Base-by-base conservation (phyloP, 179 eudicot genomes). In the Nepenthes alata region DNA sequence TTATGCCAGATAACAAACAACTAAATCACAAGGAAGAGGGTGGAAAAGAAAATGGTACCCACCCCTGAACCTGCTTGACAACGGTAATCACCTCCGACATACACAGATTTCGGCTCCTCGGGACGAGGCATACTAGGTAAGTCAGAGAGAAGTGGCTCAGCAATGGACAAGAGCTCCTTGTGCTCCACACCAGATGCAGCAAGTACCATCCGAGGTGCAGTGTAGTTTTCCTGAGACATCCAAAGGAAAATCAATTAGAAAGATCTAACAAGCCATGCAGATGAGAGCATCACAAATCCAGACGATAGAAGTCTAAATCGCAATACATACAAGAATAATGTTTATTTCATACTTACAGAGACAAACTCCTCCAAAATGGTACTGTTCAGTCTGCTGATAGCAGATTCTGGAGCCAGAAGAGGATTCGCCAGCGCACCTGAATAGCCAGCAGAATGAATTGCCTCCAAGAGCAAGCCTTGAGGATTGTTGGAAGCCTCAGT, bases 171-270 rank as follows among this genome's bases (percentile, higher is more conserved):
- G 11, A 93, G 71, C 61, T 89, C 86, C 64, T 83, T 89, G 64
- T 89, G 98, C 61, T 89, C 94, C 72, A 89, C 95, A 58, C 98
- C 98, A 7, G 85, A 81, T 59, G 95, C 95, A 71, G 94, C 90
- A 77, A 93, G 93, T 14, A 89, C 98, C 82, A 93, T 82, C 58
- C 97, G 80, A 35, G 95, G 77, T 67, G 90, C 98, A 61, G 95
- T 89, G 68, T 85, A 93, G 59, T 93, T 85, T 63, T 79, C 84
- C 97, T 93, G 77, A 64, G 67, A 65, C 51, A 5, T 14, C 9
- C 14, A 3, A 58, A 37, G 47, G 5, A 37, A 37, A 2, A 37
- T 37, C 14, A 44, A 6, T 10, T 3, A 58, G 16, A 41, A 37
- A 2, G 61, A 25, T 25, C 25, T 25, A 25, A 25, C 25, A 25